These are phyloP conservation scores for Ensete ventricosum DNA, from an alignment of 176 grass and related monocot species.

Conservation along the genomic window DNA sequence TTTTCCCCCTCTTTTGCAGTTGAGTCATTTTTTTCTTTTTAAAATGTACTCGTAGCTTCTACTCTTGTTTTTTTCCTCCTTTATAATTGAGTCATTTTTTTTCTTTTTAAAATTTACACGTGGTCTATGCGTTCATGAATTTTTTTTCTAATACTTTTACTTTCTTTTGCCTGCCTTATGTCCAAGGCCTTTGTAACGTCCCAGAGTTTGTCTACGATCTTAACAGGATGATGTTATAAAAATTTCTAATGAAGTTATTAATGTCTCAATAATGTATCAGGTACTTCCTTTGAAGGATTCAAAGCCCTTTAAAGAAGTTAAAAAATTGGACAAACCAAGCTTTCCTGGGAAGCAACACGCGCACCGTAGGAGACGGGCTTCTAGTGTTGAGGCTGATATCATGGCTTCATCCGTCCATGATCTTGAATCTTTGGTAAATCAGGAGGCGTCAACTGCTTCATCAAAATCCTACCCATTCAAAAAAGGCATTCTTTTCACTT, in stretches of 20 bases:
- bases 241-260: not conserved
- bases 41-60: too few relatives aligned
- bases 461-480: constrained; percentile 6
- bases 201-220: not conserved
- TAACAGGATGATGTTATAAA: not conserved
- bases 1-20: constrained; percentile 6
- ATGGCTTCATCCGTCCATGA: constrained; percentile 5
- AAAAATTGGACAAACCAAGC: constrained; percentile 9
- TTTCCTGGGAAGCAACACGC: constrained; percentile 10
- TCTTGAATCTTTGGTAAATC: constrained; percentile 3
- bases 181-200: not conserved
- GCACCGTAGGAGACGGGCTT: constrained; percentile 1
- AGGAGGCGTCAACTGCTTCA: constrained; percentile 13
- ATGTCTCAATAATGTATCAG: not conserved
- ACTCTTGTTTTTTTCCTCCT: too few relatives aligned
- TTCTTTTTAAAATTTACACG: not conserved
- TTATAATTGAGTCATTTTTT: too few relatives aligned
- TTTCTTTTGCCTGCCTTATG: not conserved
- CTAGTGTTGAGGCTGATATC: constrained; percentile 13
- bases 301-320: constrained; percentile 8
- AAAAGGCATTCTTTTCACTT: not conserved
- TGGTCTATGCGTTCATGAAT: not conserved
- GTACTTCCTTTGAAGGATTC: not conserved
- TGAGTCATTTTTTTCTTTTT: too few relatives aligned
- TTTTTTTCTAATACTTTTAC: not conserved